Conservation (phyloP, 2,329 filamentous ascomycete genomes). For the Calonectria pseudoreteaudii region DNA sequence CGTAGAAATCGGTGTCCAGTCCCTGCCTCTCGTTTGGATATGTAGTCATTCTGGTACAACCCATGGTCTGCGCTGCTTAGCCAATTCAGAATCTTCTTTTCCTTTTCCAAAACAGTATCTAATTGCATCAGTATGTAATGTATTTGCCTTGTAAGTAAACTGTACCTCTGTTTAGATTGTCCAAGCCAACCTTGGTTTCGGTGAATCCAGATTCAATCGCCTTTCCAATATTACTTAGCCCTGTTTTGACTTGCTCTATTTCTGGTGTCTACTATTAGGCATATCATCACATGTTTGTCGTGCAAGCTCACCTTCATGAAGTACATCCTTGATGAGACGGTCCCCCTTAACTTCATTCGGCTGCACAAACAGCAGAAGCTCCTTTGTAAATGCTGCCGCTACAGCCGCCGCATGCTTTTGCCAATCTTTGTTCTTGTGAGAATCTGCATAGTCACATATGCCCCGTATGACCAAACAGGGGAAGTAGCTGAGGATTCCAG, state of each 20-base stretch:
- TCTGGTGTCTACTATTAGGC: not conserved
- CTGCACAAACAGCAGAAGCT: not conserved
- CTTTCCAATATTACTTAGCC: not conserved
- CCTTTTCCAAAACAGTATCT: not conserved
- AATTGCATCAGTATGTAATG: not conserved
- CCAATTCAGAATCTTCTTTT: not conserved
- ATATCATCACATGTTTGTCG: not conserved
- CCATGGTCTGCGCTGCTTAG: not conserved
- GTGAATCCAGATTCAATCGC: not conserved
- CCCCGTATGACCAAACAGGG: not conserved
- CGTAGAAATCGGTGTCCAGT: not conserved
- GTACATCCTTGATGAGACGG: not conserved
- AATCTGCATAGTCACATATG: not conserved
- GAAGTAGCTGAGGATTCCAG: not conserved
- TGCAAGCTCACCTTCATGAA: not conserved
- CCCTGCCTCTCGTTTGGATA: not conserved
- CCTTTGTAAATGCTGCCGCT: not conserved
- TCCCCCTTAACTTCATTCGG: not conserved
- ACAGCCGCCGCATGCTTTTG: not conserved
- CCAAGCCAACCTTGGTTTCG: not conserved
- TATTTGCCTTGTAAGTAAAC: not conserved
- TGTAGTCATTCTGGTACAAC: not conserved
- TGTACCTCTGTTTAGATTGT: not conserved
- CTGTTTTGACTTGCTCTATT: not conserved
- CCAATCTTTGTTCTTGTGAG: not conserved